Evolutionary conservation across 768 basidiomycete species (phyloP), one percentile per base, ranked within the genome.

Genomic region (Termitomyces sp.): DNA sequence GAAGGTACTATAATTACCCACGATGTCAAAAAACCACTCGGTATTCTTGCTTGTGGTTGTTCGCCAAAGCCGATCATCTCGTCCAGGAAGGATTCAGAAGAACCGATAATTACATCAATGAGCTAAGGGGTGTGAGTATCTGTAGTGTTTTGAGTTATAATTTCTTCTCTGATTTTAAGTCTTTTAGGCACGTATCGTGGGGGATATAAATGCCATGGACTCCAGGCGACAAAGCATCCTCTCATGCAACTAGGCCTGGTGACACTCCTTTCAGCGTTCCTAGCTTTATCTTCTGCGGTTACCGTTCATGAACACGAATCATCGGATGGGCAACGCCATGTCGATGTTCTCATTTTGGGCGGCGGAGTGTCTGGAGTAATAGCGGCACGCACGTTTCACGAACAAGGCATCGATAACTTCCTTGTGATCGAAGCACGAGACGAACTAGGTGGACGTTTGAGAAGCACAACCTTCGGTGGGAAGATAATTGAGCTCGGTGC

Each of bases 341-440:
- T 59, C 12, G 74, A 67, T 8, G 79, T 86, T 14, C 77, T 88
- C 43, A 82, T 88, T 54, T 76, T 88, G 28, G 87, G 87, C 5
- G 86, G 84, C 35, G 87, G 87, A 9, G 79, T 88, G 43, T 72
- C 87, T 5, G 87, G 87, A 10, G 72, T 88, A 20, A 84, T 84
- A 38, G 85, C 86, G 10, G 87, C 88, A 13, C 79, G 82, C 32
- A 81, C 84, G 0, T 73, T 87, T 8, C 77, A 85, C 48, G 69
- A 78, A 46, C 70, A 77, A 30, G 83, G 82, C 8, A 76, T 87
- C 60, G 61, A 77, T 18, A 75, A 85, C 64, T 86, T 85, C 65
- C 67, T 85, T 56, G 75, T 89, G 50, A 65, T 89, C 23, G 87
- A 89, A 57, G 87, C 78, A 1, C 75, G 80, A n/a, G 57, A 66